A percentile compares a stretch with the other conserved stretches of the same genome.
Conservation (phyloP, 352 stramenopile genomes). For the Globisporangium paroecandrum region DNA sequence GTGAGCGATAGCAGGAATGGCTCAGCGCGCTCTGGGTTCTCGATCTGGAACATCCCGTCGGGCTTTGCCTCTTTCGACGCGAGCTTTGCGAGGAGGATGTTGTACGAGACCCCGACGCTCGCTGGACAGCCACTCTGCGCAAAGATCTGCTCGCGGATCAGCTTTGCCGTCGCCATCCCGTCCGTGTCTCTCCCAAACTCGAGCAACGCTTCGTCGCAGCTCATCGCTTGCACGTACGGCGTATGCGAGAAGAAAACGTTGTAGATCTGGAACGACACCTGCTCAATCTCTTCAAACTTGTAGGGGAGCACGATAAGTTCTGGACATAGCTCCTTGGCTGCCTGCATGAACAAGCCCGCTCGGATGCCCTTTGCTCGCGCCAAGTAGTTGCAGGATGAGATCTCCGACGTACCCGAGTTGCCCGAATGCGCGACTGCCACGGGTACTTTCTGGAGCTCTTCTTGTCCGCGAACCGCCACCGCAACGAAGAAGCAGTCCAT, state of each 20-base stretch:
- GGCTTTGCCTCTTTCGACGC: slow-evolving; percentile 93
- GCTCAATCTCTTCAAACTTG: slow-evolving; percentile 89
- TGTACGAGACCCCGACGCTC: slow-evolving; percentile 91
- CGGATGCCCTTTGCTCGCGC: slow-evolving; percentile 87
- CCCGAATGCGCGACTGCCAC: slow-evolving; percentile 90
- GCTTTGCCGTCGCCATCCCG: slow-evolving; percentile 61
- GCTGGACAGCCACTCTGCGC: slow-evolving; percentile 87
- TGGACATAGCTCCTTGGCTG: slow-evolving; percentile 88
- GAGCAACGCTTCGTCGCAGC: slow-evolving; percentile 95
- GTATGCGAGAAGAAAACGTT: slow-evolving; percentile 87
- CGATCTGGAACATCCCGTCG: slow-evolving; percentile 78
- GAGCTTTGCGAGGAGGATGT: slow-evolving; percentile 93
- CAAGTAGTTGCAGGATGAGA: slow-evolving; percentile 96
- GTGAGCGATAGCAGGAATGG: slow-evolving; percentile 64
- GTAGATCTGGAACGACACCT: slow-evolving; percentile 92
- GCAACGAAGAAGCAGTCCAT: slow-evolving; percentile 98
- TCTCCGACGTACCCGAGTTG: slow-evolving; percentile 81
- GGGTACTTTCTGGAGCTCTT: slow-evolving; percentile 65
- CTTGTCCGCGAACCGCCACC: slow-evolving; percentile 84
- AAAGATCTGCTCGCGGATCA: slow-evolving; percentile 65
- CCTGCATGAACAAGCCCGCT: slow-evolving; percentile 94
- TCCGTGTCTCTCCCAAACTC: slow-evolving; percentile 72
- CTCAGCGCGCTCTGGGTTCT: slow-evolving; percentile 36
- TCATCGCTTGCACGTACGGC: slow-evolving; percentile 91
- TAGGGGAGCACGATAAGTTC: slow-evolving; percentile 93